Conservation (phyloP, 768 basidiomycete genomes). For the Leccinum pellstonianum region DNA sequence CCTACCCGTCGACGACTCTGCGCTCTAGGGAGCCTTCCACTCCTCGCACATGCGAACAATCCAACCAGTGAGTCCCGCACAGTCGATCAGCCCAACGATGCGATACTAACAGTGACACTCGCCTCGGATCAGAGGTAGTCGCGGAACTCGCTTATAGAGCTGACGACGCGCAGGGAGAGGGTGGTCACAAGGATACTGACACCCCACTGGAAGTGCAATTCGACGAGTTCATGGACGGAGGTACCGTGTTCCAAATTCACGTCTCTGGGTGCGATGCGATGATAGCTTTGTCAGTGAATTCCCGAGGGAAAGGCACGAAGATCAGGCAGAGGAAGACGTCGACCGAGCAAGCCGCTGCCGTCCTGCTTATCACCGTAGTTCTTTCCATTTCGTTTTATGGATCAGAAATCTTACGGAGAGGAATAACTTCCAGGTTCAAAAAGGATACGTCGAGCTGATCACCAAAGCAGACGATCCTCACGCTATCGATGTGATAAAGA, state of each 20-base stretch:
- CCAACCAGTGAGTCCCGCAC: constrained; percentile 21
- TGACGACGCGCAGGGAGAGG: constrained; percentile 5
- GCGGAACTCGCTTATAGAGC: constrained; percentile 28
- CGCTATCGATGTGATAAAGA: constrained; percentile 22
- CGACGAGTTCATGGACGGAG: constrained; percentile 29
- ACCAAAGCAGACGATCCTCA: constrained; percentile 12
- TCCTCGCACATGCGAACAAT: constrained; percentile 23
- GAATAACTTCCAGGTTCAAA: constrained; percentile 21
- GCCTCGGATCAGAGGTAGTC: constrained; percentile 21
- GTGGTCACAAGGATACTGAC: background rate
- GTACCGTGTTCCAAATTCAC: constrained; percentile 5
- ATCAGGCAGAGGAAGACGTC: constrained; percentile 22
- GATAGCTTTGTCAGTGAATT: constrained; percentile 19
- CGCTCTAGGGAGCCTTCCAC: constrained; percentile 24
- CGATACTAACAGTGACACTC: background rate
- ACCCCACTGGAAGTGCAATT: constrained; percentile 25
- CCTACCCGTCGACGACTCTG: constrained; percentile 18
- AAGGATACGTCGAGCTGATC: constrained; percentile 25
- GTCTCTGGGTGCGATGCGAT: background rate
- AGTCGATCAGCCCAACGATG: background rate
- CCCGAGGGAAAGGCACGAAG: constrained; percentile 22
- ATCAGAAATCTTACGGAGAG: background rate
- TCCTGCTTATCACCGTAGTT: constrained; percentile 25
- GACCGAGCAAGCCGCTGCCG: constrained; percentile 22
- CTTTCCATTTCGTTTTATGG: background rate